phyloP scores from a whole-genome alignment of 257 asterid species.

The Primulina eburnea region DNA sequence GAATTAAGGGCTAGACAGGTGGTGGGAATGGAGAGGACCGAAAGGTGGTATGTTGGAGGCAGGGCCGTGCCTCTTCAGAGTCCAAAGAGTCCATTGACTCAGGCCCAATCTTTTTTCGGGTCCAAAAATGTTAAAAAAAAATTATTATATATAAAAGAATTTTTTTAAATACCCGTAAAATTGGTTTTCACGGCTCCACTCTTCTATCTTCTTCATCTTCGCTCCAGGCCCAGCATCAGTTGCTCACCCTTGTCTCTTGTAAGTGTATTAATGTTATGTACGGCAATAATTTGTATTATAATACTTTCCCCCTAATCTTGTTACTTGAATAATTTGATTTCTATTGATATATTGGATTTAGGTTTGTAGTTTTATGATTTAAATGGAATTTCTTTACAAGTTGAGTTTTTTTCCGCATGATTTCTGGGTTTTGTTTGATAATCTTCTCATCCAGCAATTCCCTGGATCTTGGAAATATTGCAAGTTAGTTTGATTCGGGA shows the following conservation, averaged over 20 bases:
- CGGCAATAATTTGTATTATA: neutral
- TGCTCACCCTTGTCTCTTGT: neutral
- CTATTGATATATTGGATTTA: neutral
- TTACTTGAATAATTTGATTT: neutral
- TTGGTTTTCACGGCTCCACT: conserved; percentile 36
- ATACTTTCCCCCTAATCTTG: neutral
- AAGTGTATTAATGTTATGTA: conserved; percentile 12
- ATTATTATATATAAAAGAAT: too few species aligned
- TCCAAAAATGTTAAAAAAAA: too few species aligned
- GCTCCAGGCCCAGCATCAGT: conserved; percentile 22
- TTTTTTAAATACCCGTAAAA: neutral
- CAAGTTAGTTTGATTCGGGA: too few species aligned
- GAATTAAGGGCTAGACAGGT: too few species aligned
- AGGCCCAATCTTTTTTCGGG: too few species aligned
- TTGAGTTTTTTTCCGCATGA: neutral
- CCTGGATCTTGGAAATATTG: too few species aligned
- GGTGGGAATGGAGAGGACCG: too few species aligned
- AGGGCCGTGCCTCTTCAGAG: too few species aligned
- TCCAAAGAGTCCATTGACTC: too few species aligned
- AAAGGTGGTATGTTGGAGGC: too few species aligned
- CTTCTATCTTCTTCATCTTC: conserved; percentile 29
- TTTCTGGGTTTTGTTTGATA: conserved; percentile 13
- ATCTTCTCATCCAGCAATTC: too few species aligned
- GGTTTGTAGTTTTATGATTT: neutral
- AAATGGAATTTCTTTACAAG: neutral